Conservation (phyloP, 768 basidiomycete genomes). For the Glaciozyma antarctica region DNA sequence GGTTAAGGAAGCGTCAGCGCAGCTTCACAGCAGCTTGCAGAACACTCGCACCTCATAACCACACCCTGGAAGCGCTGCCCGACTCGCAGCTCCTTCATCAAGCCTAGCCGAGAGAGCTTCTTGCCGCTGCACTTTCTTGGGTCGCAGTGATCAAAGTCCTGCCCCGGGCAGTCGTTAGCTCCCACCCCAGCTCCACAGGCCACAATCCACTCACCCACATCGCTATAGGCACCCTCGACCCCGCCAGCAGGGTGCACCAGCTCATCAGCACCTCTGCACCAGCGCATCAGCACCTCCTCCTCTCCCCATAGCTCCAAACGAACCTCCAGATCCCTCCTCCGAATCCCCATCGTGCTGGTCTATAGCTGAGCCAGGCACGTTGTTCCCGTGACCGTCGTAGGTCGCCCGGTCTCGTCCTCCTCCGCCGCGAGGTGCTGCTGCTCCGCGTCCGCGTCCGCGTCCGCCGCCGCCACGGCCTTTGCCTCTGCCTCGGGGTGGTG, state of each 20-base stretch:
- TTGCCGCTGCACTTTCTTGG: conserved; percentile 80
- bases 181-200: neutral
- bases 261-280: neutral
- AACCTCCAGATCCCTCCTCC: neutral
- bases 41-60: conserved; percentile 71
- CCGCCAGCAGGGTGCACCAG: neutral
- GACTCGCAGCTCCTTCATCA: conserved; percentile 73
- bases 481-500: conserved; percentile 5
- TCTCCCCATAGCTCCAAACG: neutral
- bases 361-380: conserved; percentile 19
- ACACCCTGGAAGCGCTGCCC: conserved; percentile 82
- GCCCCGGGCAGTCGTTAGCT: neutral
- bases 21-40: neutral
- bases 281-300: neutral
- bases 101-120: conserved; percentile 71
- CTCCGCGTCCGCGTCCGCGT: neutral
- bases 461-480: conserved; percentile 2
- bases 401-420: conserved; percentile 16
- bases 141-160: conserved; percentile 99
- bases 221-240: conserved; percentile 15
- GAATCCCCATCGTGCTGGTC: neutral
- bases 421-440: neutral
- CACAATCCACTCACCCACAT: conserved; percentile 20
- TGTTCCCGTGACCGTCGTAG: conserved; percentile 10
- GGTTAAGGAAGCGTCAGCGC: conserved; percentile 8